A percentile compares a stretch with the other conserved stretches of the same genome.
Evolutionary conservation across 257 asterid genomes (phyloP).

Genomic region (Gardenia jasminoides): DNA sequence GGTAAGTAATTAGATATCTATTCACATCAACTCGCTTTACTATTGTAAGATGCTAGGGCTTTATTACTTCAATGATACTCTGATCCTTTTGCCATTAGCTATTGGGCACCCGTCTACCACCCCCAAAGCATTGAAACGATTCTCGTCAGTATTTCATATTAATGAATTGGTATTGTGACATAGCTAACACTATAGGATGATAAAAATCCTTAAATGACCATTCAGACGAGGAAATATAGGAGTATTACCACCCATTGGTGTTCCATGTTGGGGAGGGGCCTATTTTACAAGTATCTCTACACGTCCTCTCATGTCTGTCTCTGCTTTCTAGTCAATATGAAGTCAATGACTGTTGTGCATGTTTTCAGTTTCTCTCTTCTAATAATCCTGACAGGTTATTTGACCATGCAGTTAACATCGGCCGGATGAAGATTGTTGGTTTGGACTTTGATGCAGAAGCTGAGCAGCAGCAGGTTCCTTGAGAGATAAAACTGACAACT

Average conservation of each 20-base stretch:
- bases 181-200: not conserved
- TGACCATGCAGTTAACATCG: slow-evolving; percentile 71
- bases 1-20: slow-evolving; percentile 45
- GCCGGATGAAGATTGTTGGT: slow-evolving; percentile 74
- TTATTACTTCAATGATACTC: not conserved
- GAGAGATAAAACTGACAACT: slow-evolving; percentile 4
- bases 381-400: slow-evolving; percentile 17
- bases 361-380: not conserved
- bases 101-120: not conserved
- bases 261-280: not conserved
- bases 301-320: not conserved
- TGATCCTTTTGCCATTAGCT: not conserved
- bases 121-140: no score
- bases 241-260: not conserved
- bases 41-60: not conserved
- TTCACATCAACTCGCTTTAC: not conserved
- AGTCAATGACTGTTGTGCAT: not conserved
- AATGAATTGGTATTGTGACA: no score
- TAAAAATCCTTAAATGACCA: not conserved
- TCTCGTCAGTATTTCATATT: no score
- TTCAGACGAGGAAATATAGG: not conserved
- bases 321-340: not conserved
- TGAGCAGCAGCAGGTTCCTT: slow-evolving; percentile 32
- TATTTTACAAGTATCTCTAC: not conserved
- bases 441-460: slow-evolving; percentile 56